phyloP scores from a whole-genome alignment of 1,139 yeast species.

The Starmera stellimalicola region DNA sequence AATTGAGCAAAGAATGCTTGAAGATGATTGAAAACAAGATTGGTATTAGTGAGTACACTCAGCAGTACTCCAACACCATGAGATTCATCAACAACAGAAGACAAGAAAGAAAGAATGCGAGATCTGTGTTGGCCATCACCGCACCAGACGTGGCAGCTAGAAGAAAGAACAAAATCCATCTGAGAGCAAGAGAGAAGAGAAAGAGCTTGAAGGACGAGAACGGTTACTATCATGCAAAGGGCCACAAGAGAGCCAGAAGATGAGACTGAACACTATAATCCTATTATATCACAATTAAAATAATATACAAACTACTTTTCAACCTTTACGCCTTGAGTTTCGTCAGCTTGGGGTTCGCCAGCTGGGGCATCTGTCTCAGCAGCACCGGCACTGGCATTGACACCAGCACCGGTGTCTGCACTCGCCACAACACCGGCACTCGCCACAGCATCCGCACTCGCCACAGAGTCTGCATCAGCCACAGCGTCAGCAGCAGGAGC shows the following conservation, averaged over 20 bases:
- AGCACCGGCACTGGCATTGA: background rate
- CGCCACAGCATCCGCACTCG: too few species aligned
- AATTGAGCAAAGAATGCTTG: slow-evolving; percentile 59
- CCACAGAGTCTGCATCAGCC: background rate
- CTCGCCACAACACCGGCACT: too few species aligned
- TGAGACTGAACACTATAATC: background rate
- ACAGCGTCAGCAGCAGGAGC: background rate
- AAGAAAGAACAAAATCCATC: slow-evolving; percentile 69
- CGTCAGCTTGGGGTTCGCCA: slow-evolving; percentile 2
- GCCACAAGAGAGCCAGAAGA: slow-evolving; percentile 35
- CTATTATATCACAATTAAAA: background rate
- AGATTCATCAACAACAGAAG: slow-evolving; percentile 52
- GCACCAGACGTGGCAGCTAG: slow-evolving; percentile 79
- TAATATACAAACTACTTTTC: background rate
- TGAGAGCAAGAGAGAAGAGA: slow-evolving; percentile 66
- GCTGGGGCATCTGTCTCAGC: slow-evolving; percentile 3
- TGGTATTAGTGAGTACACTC: slow-evolving; percentile 67
- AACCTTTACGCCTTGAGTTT: slow-evolving; percentile 1
- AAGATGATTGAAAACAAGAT: slow-evolving; percentile 58
- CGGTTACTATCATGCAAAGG: slow-evolving; percentile 64
- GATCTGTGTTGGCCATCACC: slow-evolving; percentile 67
- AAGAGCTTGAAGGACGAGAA: slow-evolving; percentile 65
- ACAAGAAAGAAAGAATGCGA: slow-evolving; percentile 63
- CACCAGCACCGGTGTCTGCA: too few species aligned
- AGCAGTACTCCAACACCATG: slow-evolving; percentile 53